Percentiles rank a stretch among this genome's conserved stretches.
Conservation (phyloP, 2,329 filamentous ascomycete genomes). For the Pseudocercospora fijiensis region DNA sequence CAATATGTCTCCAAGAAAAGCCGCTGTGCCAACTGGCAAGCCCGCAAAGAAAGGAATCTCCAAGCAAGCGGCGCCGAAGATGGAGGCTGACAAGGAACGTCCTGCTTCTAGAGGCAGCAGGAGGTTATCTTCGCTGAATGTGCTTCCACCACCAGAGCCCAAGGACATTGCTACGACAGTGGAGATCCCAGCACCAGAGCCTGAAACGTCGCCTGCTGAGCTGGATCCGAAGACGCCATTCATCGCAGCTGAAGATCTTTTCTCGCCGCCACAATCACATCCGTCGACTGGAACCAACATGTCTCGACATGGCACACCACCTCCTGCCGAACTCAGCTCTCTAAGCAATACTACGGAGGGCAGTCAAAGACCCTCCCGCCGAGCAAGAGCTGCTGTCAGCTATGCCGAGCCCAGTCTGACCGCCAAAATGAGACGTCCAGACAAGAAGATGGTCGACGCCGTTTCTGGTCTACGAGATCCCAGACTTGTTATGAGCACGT, state of each 20-base stretch:
- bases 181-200: conserved; percentile 27
- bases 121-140: conserved; percentile 22
- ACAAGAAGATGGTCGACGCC: conserved; percentile 49
- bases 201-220: conserved; percentile 2
- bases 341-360: conserved; percentile 36
- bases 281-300: conserved; percentile 35
- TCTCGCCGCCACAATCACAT: conserved; percentile 48
- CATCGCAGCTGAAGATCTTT: conserved; percentile 35
- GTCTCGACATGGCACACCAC: conserved; percentile 43
- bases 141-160: conserved; percentile 30
- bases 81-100: conserved; percentile 21
- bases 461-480: conserved; percentile 39
- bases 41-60: conserved; percentile 22
- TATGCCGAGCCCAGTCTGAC: conserved; percentile 52
- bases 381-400: conserved; percentile 49
- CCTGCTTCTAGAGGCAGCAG: conserved; percentile 32
- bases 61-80: conserved; percentile 22
- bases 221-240: conserved; percentile 33
- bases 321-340: conserved; percentile 41
- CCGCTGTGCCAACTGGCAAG: conserved; percentile 22
- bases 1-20: conserved; percentile 40
- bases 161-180: conserved; percentile 19
- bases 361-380: conserved; percentile 44
- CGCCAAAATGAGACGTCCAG: conserved; percentile 52
- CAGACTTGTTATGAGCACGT: conserved; percentile 32